Base-by-base conservation (phyloP, 208 protist species). In the Leishmania braziliensis region DNA sequence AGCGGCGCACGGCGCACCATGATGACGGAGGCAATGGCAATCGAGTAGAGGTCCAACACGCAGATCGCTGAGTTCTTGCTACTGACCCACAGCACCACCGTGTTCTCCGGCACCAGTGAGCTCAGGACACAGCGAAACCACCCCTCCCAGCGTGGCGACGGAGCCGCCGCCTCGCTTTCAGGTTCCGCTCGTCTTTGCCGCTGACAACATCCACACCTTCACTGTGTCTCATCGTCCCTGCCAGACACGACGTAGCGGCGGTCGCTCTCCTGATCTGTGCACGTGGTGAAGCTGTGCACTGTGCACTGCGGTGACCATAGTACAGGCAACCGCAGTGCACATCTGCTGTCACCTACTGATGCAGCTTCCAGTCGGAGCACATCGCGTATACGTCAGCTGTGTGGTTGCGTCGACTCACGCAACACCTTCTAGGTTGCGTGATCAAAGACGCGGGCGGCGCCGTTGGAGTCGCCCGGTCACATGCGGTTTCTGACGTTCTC, bases 401-500 rank as follows among this genome's bases (percentile, higher is more conserved):
- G 82, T 93, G 88, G 43, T 86, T 94, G 87, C 70, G 84, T 87
- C 77, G 85, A 90, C 78, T 93, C 86, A 54, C 60, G 76, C 62
- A 88, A 51, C 48, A 91, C 62, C 60, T 36, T 54, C 65, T 72
- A 79, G n/a, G 82, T 82, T 9, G 63, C 75, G 60, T 65, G 70
- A 77, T 86, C 76, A 62, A 90, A 95, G 58, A 89, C 89, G 29
- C 86, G 84, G 46, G 95, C 86, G 65, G 89, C 86, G 48, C 93
- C 93, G 72, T 95, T 88, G 62, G 81, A 86, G 87, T 91, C 93
- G 12, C 83, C 90, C 26, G 81, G 90, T 90, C 91, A 96, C 77
- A 95, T 92, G 26, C 75, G 54, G 29, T 82, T 81, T 53, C 71
- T 72, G 68, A 83, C 81, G 62, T 84, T 88, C 48, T 74, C 77